Base-by-base conservation (phyloP, 2,329 filamentous ascomycete genomes). In the Cercospora zeina region DNA sequence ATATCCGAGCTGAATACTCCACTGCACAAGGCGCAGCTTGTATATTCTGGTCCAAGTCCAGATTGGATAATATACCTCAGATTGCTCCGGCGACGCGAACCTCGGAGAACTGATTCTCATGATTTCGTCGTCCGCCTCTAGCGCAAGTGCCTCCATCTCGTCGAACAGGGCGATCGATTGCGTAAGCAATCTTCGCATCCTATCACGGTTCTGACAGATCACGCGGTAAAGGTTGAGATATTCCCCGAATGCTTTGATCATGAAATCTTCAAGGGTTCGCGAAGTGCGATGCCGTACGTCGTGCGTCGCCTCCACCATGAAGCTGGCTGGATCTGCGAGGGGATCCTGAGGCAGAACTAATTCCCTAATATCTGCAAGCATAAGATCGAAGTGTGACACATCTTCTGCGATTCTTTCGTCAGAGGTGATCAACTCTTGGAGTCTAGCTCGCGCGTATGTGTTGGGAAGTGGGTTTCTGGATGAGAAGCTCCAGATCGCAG, bases 21-120 rank as follows among this genome's bases (percentile, higher is more conserved):
- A 89, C 73, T 93, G 89, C 83, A 97, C 91, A 71, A 93, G 86
- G 31, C 85, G 85, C n/a, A 97, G 82, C 75, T 97, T 97, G 76
- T 96, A 90, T 63, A 93, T 84, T 70, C 93, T 96, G 0, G 88
- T 85, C 95, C 95, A 99, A 3, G 89, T 92, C 1, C 90, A 91
- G 0, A 97, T 81, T 0, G 91, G 87, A 57, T 90, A 59, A 14
- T 88, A 0, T 87, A 80, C 78, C 77, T 81, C 51, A 27, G 42
- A 45, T 54, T 49, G 37, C 57, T 50, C 31, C 45, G 5, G 8
- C 21, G 45, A 19, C 8, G 47, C 27, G 34, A 42, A 53, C 42
- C 51, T 54, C 24, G 54, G 34, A 21, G 51, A 27, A n/a, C 13
- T 47, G 45, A 61, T 61, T 19, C 16, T 16, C 14, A 58, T 53